Evolutionary conservation across 768 basidiomycete genomes (phyloP), one percentile per base, ranked within the genome.

Genomic region (Calocybe cyanea): DNA sequence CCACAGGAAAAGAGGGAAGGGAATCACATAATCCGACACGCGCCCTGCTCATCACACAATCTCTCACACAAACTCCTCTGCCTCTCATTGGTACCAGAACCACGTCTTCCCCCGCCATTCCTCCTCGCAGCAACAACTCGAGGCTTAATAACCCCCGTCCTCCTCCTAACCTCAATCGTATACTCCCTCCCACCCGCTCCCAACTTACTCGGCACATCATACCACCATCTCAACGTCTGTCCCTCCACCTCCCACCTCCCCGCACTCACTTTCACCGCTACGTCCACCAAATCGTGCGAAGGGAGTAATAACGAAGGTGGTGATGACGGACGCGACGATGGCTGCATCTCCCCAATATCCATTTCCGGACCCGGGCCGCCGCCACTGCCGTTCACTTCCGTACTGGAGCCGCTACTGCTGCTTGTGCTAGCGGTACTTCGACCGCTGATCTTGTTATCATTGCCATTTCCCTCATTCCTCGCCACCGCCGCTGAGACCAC

Each of bases 151-250:
- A 55, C 60, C 0, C 69, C 68, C 0, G 54, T 59, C 15, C 52
- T 39, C 34, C 69, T 53, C 43, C 55, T 58, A 25, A 71, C 60
- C 53, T 69, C 66, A n/a, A 66, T 61, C 35, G 63, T 63, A 48
- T 69, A 67, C 59, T 70, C 66, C 56, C 53, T 57, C 45, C 56
- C 60, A 7, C 30, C 52, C 38, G 64, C 60, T 8, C 63, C 66
- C 37, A 54, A 52, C 34, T 38, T 49, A 28, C 25, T 28, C 2
- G 72, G 74, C 8, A 70, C 70, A 44, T 70, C 69, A 54, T 80
- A 78, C 75, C 75, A 77, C 78, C 78, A 80, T 56, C 66, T 63
- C 40, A 80, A 46, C 43, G 60, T 65, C 62, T 80, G 78, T 4
- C 78, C 77, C 28, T 71, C 63, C 13, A 77, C 61, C 32, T 53